phyloP scores from a whole-genome alignment of 441 rosid genomes.

The Daphne laureola region DNA sequence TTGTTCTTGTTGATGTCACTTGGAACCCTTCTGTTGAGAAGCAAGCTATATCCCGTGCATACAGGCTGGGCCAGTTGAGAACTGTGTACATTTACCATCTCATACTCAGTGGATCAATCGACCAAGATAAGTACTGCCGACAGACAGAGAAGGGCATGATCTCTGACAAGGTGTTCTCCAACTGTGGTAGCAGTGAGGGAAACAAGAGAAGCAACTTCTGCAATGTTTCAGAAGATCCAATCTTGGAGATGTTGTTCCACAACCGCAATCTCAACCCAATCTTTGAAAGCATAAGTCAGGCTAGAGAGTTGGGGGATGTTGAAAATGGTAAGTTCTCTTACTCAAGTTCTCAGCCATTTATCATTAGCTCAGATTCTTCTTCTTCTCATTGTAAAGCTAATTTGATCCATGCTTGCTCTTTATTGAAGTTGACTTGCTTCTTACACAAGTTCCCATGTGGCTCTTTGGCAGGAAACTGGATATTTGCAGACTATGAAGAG shows the following conservation, averaged over 20 bases:
- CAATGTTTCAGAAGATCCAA: conserved; percentile 30
- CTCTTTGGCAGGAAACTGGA: no score
- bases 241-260: conserved; percentile 42
- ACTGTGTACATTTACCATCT: conserved; percentile 56
- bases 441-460: no score
- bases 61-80: conserved; percentile 55
- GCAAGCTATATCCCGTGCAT: conserved; percentile 76
- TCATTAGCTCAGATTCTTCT: no score
- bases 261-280: conserved; percentile 25
- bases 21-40: conserved; percentile 77
- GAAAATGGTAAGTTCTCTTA: no score
- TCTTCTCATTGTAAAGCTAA: no score
- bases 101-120: conserved; percentile 41
- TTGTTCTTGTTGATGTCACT: conserved; percentile 54
- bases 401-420: no score
- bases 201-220: conserved; percentile 6
- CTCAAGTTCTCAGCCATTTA: no score
- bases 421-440: no score
- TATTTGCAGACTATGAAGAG: no score
- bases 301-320: no score
- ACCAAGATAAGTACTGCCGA: conserved; percentile 38
- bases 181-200: conserved; percentile 17
- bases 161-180: conserved; percentile 43
- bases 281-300: conserved; percentile 34
- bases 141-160: conserved; percentile 43